Evolutionary conservation across 1,284 basidiomycete species (phyloP).

Genomic region (Ceratobasidium sp.): DNA sequence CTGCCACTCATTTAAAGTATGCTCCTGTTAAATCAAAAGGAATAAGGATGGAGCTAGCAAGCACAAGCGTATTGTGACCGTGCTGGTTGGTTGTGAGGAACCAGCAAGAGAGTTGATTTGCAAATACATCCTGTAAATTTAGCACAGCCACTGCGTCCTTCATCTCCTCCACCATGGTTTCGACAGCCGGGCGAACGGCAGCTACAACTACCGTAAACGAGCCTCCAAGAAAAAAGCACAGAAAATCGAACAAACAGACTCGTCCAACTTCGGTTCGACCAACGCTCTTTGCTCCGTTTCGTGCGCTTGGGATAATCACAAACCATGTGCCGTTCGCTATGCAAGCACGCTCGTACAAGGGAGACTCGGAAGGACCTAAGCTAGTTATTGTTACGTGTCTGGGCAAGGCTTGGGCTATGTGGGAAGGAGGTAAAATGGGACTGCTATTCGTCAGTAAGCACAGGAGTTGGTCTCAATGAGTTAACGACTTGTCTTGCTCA

Average conservation of each 20-base stretch:
- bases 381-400: constrained; percentile 88
- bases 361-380: constrained; percentile 79
- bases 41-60: background rate
- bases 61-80: background rate
- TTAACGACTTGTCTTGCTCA: background rate
- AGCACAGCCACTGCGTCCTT: constrained; percentile 30
- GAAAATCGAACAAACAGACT: constrained; percentile 10
- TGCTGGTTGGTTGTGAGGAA: background rate
- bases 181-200: constrained; percentile 9
- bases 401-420: constrained; percentile 92
- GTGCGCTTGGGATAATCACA: constrained; percentile 91
- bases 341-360: constrained; percentile 86
- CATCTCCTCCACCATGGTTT: constrained; percentile 19
- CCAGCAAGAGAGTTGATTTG: constrained; percentile 12
- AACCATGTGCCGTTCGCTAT: constrained; percentile 90
- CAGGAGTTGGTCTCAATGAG: constrained; percentile 42
- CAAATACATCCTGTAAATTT: constrained; percentile 38
- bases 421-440: constrained; percentile 94
- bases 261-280: background rate
- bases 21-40: background rate
- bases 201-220: background rate
- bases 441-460: constrained; percentile 89
- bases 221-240: constrained; percentile 33
- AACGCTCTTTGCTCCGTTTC: constrained; percentile 88
- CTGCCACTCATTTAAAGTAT: constrained; percentile 56